These are phyloP conservation scores for Eutypella sp. DNA, from an alignment of 2,329 filamentous ascomycete genomes.

Conservation along the genomic window DNA sequence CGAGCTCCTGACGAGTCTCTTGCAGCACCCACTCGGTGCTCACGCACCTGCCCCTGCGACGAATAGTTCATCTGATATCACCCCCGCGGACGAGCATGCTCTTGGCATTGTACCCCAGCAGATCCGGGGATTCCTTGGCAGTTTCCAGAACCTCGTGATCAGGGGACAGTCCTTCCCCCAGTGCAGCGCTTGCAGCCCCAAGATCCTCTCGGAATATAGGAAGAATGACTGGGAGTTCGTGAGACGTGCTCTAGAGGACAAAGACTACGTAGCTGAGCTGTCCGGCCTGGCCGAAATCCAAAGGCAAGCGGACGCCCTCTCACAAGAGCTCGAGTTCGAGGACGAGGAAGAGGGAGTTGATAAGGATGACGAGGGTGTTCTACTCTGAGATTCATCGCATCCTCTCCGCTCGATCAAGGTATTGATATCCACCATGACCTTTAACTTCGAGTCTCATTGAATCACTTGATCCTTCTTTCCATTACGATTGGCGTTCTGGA, in stretches of 20 bases:
- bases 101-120: slow-evolving; percentile 73
- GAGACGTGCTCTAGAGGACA: slow-evolving; percentile 66
- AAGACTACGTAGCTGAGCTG: slow-evolving; percentile 74
- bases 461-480: too few relatives aligned
- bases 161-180: slow-evolving; percentile 71
- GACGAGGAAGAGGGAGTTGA: slow-evolving; percentile 23
- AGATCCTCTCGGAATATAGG: slow-evolving; percentile 63
- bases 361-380: slow-evolving; percentile 28
- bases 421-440: too few relatives aligned
- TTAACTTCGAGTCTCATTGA: too few relatives aligned
- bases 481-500: too few relatives aligned
- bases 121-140: slow-evolving; percentile 71
- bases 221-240: slow-evolving; percentile 71
- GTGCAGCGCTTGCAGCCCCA: slow-evolving; percentile 74
- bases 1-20: slow-evolving; percentile 78
- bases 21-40: slow-evolving; percentile 77
- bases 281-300: slow-evolving; percentile 30
- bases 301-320: slow-evolving; percentile 24
- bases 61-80: slow-evolving; percentile 29
- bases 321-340: slow-evolving; percentile 28
- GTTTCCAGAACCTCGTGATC: slow-evolving; percentile 69
- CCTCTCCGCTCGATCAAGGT: background rate
- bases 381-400: slow-evolving; percentile 14
- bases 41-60: slow-evolving; percentile 52
- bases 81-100: slow-evolving; percentile 48